Conservation (phyloP, 129 eudicot species). For the Flaveria ramosissima region DNA sequence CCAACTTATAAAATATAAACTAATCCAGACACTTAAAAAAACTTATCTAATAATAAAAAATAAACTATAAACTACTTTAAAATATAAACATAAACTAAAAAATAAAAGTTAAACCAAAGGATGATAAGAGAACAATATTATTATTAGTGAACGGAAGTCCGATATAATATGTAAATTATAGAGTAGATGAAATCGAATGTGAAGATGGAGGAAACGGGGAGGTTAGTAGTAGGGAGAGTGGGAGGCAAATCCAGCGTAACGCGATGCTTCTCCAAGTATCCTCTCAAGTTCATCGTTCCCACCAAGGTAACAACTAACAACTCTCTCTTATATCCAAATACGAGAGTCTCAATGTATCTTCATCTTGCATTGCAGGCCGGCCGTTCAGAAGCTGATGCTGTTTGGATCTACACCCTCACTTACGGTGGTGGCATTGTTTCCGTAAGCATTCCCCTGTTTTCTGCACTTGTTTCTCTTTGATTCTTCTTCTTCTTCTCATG, state of each 20-base stretch:
- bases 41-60: too few relatives aligned
- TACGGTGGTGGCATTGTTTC: conserved; percentile 99
- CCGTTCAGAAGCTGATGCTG: conserved; percentile 67
- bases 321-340: not conserved
- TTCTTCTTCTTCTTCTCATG: not conserved
- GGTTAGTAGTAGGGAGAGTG: conserved; percentile 62
- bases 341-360: not conserved
- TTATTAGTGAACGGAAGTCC: too few relatives aligned
- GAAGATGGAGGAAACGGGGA: conserved; percentile 69
- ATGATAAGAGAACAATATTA: too few relatives aligned
- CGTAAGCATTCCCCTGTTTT: conserved; percentile 40
- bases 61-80: too few relatives aligned
- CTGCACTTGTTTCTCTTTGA: not conserved
- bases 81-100: too few relatives aligned
- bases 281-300: conserved; percentile 90
- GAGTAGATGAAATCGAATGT: not conserved
- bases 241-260: conserved; percentile 78
- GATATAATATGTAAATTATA: too few relatives aligned
- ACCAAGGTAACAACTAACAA: conserved; percentile 44
- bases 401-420: conserved; percentile 90
- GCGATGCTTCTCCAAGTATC: conserved; percentile 77
- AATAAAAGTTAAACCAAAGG: too few relatives aligned
- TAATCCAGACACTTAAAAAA: too few relatives aligned
- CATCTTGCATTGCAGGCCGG: conserved; percentile 52
- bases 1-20: too few relatives aligned